A percentile compares a stretch with the other conserved stretches of the same genome.
phyloP scores from a whole-genome alignment of 116 monocot genomes.

The Papilionanthe hybrid region DNA sequence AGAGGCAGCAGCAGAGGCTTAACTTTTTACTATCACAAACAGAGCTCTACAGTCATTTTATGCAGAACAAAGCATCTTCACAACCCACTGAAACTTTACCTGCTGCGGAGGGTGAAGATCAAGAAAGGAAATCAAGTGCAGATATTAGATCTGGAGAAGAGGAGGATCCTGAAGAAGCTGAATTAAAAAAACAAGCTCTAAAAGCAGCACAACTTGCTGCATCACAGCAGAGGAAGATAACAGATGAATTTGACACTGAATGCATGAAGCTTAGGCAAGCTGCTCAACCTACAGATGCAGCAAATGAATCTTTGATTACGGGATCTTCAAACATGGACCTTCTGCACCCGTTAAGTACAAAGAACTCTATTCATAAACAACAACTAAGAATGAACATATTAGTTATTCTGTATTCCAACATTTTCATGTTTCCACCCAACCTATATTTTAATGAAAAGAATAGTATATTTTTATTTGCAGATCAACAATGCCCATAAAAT shows the following conservation, averaged over 20 bases:
- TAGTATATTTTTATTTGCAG: slow-evolving; percentile 14
- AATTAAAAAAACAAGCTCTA: slow-evolving; percentile 75
- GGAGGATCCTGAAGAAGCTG: slow-evolving; percentile 70
- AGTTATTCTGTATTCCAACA: neutral
- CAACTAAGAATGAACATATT: neutral
- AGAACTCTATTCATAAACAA: slow-evolving; percentile 9
- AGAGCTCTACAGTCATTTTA: slow-evolving; percentile 97
- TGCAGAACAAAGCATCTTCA: slow-evolving; percentile 80
- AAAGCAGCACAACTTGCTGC: slow-evolving; percentile 85
- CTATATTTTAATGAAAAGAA: neutral
- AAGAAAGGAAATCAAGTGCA: slow-evolving; percentile 23
- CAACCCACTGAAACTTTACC: slow-evolving; percentile 37
- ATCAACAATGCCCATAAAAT: slow-evolving; percentile 90
- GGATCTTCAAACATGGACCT: slow-evolving; percentile 78
- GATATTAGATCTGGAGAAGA: slow-evolving; percentile 41
- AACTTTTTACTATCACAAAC: slow-evolving; percentile 96
- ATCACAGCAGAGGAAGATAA: slow-evolving; percentile 81
- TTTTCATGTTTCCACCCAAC: neutral
- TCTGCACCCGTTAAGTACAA: slow-evolving; percentile 74
- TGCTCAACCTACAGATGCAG: slow-evolving; percentile 31
- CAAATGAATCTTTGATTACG: slow-evolving; percentile 44
- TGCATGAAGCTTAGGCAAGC: slow-evolving; percentile 59
- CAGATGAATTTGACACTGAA: slow-evolving; percentile 87
- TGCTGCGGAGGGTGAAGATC: slow-evolving; percentile 33
- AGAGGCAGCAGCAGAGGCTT: slow-evolving; percentile 91